Conservation (phyloP, 2,329 filamentous ascomycete genomes). For the Monosporascus cannonballus region DNA sequence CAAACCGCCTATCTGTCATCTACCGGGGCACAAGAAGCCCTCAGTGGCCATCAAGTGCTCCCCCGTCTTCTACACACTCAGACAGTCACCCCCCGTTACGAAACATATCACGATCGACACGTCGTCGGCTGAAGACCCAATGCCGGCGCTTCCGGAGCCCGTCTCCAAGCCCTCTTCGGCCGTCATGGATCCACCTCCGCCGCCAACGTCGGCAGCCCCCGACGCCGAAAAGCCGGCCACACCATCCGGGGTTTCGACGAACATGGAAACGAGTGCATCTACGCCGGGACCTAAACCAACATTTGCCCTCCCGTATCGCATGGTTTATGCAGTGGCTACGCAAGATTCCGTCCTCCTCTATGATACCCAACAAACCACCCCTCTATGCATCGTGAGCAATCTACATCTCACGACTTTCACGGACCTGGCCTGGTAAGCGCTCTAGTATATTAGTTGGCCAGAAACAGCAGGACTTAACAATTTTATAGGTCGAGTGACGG, state of each 20-base stretch:
- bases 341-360: constrained; percentile 94
- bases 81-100: constrained; percentile 61
- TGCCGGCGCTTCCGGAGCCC: constrained; percentile 78
- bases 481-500: constrained; percentile 64
- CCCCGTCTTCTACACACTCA: constrained; percentile 77
- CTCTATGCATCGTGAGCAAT: constrained; percentile 92
- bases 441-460: not conserved
- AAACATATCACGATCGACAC: constrained; percentile 94
- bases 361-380: constrained; percentile 93
- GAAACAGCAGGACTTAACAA: constrained; percentile 19
- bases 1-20: constrained; percentile 88
- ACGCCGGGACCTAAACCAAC: constrained; percentile 58
- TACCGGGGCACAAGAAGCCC: constrained; percentile 96
- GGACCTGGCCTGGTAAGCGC: constrained; percentile 80
- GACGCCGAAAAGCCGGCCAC: constrained; percentile 43
- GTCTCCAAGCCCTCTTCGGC: constrained; percentile 55
- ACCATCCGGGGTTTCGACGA: constrained; percentile 41
- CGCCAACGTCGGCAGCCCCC: constrained; percentile 44
- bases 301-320: constrained; percentile 84
- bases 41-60: constrained; percentile 95
- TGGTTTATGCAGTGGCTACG: constrained; percentile 94
- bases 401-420: constrained; percentile 97
- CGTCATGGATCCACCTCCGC: constrained; percentile 78
- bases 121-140: constrained; percentile 76
- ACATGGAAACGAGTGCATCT: constrained; percentile 41